Evolutionary conservation across 352 stramenopile genomes (phyloP), one percentile per base, ranked within the genome.

Genomic region (Phytophthora colocasiae): DNA sequence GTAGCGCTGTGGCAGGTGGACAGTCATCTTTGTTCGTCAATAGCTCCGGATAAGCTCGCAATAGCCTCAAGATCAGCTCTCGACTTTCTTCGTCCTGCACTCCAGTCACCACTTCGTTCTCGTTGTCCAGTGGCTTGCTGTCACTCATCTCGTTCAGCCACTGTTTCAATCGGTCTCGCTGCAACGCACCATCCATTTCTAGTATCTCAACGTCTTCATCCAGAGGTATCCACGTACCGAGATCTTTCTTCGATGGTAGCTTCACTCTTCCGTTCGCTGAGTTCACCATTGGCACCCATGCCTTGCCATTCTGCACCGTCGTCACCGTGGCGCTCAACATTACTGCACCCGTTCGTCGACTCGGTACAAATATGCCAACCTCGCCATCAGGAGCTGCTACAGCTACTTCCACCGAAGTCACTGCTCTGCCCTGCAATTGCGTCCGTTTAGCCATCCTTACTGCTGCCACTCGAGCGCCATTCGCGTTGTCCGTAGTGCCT

Each of bases 251-350:
- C n/a, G 45, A 31, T 10, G 47, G 41, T 8, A 56, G 19, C 36
- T 11, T 17, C 15, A 31, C 19, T 27, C 1, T 11, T 5, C 9
- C 24, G 45, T 15, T n/a, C 1, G 24, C 15, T 0, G 36, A 10
- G n/a, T 49, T 54, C 31, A 46, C 38, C 3, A 31, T n/a, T 8
- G 19, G 44, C 5, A 47, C 54, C 17, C 5, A 26, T 0, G 41
- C 53, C 1, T 44, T 43, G 3, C 40, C 53, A 1, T 53, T 39
- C 8, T 7, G 9, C 2, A 15, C 39, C 8, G 4, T 15, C 0
- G 52, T 51, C 2, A 60, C 52, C 10, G 27, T 62, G 8, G 31
- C 22, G 7, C 31, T 24, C 31, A 53, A 54, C 34, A 62, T 31
- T 19, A 60, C 50, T 5, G 34, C 7, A 2, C 10, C 36, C 0